A percentile compares a stretch with the other conserved stretches of the same genome.
phyloP scores from a whole-genome alignment of 306 rosid genomes.

The Gillenia trifoliata region DNA sequence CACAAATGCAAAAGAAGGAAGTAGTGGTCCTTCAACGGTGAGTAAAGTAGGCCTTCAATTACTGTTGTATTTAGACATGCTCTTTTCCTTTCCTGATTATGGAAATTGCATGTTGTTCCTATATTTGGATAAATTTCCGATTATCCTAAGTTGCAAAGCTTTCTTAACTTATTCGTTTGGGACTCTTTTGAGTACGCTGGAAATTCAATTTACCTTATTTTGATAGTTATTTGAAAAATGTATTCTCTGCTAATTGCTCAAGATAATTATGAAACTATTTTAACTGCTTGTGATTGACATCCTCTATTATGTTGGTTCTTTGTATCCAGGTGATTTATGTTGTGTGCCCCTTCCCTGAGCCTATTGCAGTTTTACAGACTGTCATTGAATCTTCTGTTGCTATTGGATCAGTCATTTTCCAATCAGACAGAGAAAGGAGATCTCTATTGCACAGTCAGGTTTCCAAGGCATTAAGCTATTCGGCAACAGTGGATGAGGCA shows the following conservation, averaged over 20 bases:
- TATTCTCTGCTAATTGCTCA: background rate
- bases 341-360: conserved; percentile 97
- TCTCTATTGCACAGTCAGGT: conserved; percentile 76
- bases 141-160: background rate
- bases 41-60: conserved; percentile 20
- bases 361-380: conserved; percentile 85
- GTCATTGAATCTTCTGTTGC: conserved; percentile 88
- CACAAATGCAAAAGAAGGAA: conserved; percentile 79
- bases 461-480: conserved; percentile 87
- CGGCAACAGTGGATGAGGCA: conserved; percentile 92
- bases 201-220: background rate
- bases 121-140: background rate
- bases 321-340: conserved; percentile 81
- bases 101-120: background rate
- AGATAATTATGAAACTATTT: background rate
- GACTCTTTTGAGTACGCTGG: background rate
- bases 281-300: conserved; percentile 3
- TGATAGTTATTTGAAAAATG: background rate
- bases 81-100: background rate
- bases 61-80: background rate
- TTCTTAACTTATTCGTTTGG: background rate
- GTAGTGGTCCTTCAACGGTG: conserved; percentile 73
- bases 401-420: conserved; percentile 79
- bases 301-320: conserved; percentile 3
- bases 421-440: conserved; percentile 85